A percentile compares a stretch with the other conserved stretches of the same genome.
These are phyloP conservation scores for Zygosaccharomyces pseudobailii DNA, from an alignment of 1,139 yeast genomes.

Conservation along the genomic window DNA sequence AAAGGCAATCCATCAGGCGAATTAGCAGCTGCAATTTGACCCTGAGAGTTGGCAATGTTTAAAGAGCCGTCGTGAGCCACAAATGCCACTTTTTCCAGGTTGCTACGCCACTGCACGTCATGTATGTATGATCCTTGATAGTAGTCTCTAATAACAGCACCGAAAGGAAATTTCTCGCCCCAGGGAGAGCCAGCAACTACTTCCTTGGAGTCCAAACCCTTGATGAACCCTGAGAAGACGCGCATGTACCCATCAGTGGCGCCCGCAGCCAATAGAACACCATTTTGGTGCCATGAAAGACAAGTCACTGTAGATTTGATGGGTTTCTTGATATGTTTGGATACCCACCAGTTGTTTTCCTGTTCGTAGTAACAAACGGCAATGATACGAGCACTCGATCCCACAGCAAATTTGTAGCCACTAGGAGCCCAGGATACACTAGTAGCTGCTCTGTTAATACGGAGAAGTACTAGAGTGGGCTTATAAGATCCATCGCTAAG, in stretches of 20 bases:
- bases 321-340: constrained; percentile 93
- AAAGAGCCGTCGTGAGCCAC: constrained; percentile 75
- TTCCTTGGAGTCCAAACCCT: constrained; percentile 85
- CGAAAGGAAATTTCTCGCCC: constrained; percentile 96
- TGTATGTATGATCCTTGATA: constrained; percentile 91
- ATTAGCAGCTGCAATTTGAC: constrained; percentile 61
- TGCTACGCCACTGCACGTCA: constrained; percentile 80
- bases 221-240: constrained; percentile 88
- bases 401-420: constrained; percentile 93
- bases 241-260: constrained; percentile 94
- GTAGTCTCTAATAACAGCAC: constrained; percentile 84
- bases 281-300: constrained; percentile 93
- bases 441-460: constrained; percentile 94
- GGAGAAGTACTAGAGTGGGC: constrained; percentile 86
- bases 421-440: constrained; percentile 90
- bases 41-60: constrained; percentile 47
- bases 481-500: constrained; percentile 57
- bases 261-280: constrained; percentile 82
- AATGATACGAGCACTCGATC: constrained; percentile 89
- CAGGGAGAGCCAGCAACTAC: constrained; percentile 61
- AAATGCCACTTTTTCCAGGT: constrained; percentile 72
- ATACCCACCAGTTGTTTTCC: constrained; percentile 99
- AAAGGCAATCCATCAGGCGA: constrained; percentile 79
- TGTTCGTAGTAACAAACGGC: constrained; percentile 95
- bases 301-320: constrained; percentile 80